Base-by-base conservation (phyloP, 2,329 filamentous ascomycete genomes). In the Ophiostoma novo-ulmi region DNA sequence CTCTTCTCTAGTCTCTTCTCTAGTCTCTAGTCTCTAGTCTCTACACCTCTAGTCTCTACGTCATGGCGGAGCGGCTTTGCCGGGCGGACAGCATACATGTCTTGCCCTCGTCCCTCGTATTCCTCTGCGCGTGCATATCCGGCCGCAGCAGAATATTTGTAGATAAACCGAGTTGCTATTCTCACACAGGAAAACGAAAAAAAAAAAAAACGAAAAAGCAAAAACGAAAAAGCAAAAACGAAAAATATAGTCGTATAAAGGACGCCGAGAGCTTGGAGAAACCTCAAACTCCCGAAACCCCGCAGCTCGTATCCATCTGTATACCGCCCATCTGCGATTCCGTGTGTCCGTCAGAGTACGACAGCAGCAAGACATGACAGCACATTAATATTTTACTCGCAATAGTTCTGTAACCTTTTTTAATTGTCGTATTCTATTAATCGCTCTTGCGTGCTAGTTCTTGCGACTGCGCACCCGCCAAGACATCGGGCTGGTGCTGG, bases 221-320 rank as follows among this genome's bases (percentile, higher is more conserved):
- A 20, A 48, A 48, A 48, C 20, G 5, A 48, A 44, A 44, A 44
- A 48, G 7, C 17, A n/a, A 48, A 20, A 48, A 48, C 22, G n/a
- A n/a, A 2, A 31, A 4, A 3, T 31, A 31, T 26, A 6, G 10
- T 26, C 52, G 52, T 26, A 58, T 58, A 26, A 26, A 58, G 20
- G 7, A 58, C 52, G 22, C 52, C 52, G 52, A 58, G 48, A n/a
- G n/a, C 11, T 14, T 44, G 41, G 13, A 44, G 41, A 44, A 5
- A 5, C 20, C n/a, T 63, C 58, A 26, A 26, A 6, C 31, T 3
- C 31, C 31, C 2, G 26, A 63, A 17, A 20, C 58, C 58, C 58
- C 58, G 58, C 58, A 63, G 58, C 58, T 63, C 58, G 26, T 63
- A 63, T 63, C 20, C 58, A 63, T 58, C 22, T 58, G n/a, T 58